phyloP scores from a whole-genome alignment of 2,329 filamentous ascomycete species.

The Mollisiaceae sp. region DNA sequence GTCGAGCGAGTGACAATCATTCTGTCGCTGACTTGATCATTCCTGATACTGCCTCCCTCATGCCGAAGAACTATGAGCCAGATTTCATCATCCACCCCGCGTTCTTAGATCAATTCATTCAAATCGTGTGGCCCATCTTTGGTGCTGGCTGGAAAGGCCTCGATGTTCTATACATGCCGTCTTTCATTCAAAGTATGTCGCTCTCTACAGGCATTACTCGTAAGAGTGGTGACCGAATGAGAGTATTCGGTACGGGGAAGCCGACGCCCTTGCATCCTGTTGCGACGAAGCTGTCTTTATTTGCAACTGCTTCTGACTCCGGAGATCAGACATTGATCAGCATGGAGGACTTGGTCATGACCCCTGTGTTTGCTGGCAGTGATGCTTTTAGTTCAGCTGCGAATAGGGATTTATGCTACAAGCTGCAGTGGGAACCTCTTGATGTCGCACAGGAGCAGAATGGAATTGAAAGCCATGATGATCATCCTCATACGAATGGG shows the following conservation, averaged over 20 bases:
- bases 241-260: conserved; percentile 45
- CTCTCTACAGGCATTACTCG: conserved; percentile 44
- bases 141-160: conserved; percentile 43
- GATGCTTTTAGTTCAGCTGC: conserved; percentile 34
- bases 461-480: background rate
- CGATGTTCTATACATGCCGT: conserved; percentile 50
- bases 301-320: conserved; percentile 41
- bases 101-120: conserved; percentile 52
- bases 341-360: conserved; percentile 46
- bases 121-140: conserved; percentile 47
- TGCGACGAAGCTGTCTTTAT: conserved; percentile 46
- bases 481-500: background rate
- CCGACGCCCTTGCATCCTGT: conserved; percentile 41
- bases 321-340: conserved; percentile 45
- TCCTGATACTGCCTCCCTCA: conserved; percentile 49
- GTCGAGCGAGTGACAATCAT: conserved; percentile 45
- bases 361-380: conserved; percentile 48
- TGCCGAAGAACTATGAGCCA: conserved; percentile 53
- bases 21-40: conserved; percentile 46
- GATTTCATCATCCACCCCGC: conserved; percentile 52
- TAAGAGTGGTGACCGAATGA: conserved; percentile 42
- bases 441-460: conserved; percentile 4
- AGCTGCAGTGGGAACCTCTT: conserved; percentile 51
- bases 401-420: conserved; percentile 52
- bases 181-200: conserved; percentile 47